Evolutionary conservation across 371 early-diverging fungal genomes (phyloP), one percentile per base, ranked within the genome.

Genomic region (Apophysomyces ossiformis): DNA sequence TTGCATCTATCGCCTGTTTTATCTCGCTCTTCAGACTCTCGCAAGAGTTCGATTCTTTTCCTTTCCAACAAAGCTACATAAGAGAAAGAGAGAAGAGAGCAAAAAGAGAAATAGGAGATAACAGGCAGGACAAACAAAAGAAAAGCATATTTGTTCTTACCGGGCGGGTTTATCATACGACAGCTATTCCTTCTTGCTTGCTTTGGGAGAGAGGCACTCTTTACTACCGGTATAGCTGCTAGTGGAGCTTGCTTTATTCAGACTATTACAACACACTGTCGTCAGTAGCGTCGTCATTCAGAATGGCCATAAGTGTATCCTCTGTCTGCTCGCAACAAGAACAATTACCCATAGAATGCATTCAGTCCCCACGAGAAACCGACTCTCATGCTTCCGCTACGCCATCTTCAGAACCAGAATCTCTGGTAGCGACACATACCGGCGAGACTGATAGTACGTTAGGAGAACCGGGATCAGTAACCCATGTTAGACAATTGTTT

Each of bases 261-360:
- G 21, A 9, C 54, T 26, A 32, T 50, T 50, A n/a, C 54, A 50
- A 9, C 54, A n/a, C 21, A 50, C 21, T 50, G 54, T 50, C 54
- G 18, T 26, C 32, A 26, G 32, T 26, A 26, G 35, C 21, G 87
- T 89, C 1, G 72, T 78, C 2, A 73, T 90, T 13, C 69, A 87
- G 2, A 39, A 76, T 5, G 88, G 87, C 11, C 71, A 71, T 7
- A 90, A 92, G 69, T 66, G 5, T 41, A 60, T 41, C 60, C 39
- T n/a, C 60, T 21, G 60, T 13, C 13, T 35, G 18, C 56, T 7
- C 32, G 63, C 61, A 38, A 44, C 61, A 54, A 61, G 46, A 61
- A 32, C 44, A 43, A 8, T 43, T 61, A 39, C 44, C 41, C 7
- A 16, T 61, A 26, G 61, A 61, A 61, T 12, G 18, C 16, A 41